Evolutionary conservation across 2,329 filamentous ascomycete genomes (phyloP), one percentile per base, ranked within the genome.

Genomic region (Xylariaceae sp.): DNA sequence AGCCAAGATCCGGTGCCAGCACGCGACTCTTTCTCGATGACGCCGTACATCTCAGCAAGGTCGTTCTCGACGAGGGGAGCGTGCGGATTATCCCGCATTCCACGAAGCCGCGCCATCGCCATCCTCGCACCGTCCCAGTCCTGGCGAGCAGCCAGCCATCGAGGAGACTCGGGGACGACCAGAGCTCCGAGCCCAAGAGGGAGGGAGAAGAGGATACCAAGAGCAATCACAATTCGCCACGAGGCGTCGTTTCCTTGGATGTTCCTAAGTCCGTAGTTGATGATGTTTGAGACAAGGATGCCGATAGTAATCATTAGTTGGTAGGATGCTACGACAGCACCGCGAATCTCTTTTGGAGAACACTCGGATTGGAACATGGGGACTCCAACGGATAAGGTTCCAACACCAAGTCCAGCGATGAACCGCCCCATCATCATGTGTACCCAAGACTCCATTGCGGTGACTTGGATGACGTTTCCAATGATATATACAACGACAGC

Each of bases 301-400:
- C 84, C 84, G 19, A 86, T 67, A 1, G 83, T 87, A 59, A 87
- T 84, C 65, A 86, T 81, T 13, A 87, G 75, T 63, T 87, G 84
- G 62, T 87, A 87, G n/a, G 76, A 79, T 4, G 75, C 72, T n/a
- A 84, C 76, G 33, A 85, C 74, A 26, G 77, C 74, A 51, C 80
- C 81, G 50, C 81, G 77, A 46, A 84, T 81, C 52, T 79, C 71
- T 15, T 72, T 70, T 3, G 81, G 81, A 2, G 77, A 72, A 39
- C 72, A 79, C 56, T 85, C 81, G 31, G 76, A 76, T 61, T 85
- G 80, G 61, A 80, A 84, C 71, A 85, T 79, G 43, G 81, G 81
- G 2, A 84, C 79, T 28, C 78, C 71, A 26, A 84, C 76, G 0
- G 79, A 83, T 2, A 87, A 68, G 38, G 73, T 81, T 33, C 84